Conservation (phyloP, 441 rosid genomes). For the Populus hybrid region DNA sequence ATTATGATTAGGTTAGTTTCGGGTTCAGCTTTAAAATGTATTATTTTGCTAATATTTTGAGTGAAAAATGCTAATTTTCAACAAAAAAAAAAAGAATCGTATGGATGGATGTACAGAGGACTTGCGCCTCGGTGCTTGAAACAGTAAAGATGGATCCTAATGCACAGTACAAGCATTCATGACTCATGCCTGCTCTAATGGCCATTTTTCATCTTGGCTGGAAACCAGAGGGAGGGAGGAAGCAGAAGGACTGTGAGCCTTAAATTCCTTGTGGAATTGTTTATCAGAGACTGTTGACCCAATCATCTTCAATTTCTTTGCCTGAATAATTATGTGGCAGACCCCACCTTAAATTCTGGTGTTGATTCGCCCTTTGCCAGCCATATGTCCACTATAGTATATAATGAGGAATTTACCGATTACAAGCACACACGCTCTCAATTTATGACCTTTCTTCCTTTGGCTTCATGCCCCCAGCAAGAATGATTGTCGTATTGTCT, state of each 20-base stretch:
- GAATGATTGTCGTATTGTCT: background rate
- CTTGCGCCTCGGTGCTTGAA: background rate
- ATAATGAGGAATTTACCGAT: background rate
- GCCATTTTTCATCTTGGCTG: background rate
- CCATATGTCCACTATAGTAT: constrained; percentile 7
- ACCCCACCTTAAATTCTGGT: constrained; percentile 6
- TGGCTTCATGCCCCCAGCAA: background rate
- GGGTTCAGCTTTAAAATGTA: no score
- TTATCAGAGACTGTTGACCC: constrained; percentile 6
- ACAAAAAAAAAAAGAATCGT: no score
- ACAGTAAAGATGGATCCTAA: background rate
- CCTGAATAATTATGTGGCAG: constrained; percentile 22
- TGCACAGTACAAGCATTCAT: background rate
- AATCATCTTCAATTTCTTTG: constrained; percentile 23
- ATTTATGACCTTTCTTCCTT: background rate
- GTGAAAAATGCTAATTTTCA: no score
- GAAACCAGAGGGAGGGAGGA: background rate
- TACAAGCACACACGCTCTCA: no score
- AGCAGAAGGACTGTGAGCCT: constrained; percentile 5
- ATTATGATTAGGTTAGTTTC: no score
- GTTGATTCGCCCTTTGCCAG: constrained; percentile 11
- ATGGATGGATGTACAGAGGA: no score
- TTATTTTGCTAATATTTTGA: no score
- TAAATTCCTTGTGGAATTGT: constrained; percentile 14
- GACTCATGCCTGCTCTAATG: background rate